Percentiles rank a stretch among this genome's conserved stretches.
phyloP scores from a whole-genome alignment of 352 stramenopile species.

The Phytopythium sindhum region DNA sequence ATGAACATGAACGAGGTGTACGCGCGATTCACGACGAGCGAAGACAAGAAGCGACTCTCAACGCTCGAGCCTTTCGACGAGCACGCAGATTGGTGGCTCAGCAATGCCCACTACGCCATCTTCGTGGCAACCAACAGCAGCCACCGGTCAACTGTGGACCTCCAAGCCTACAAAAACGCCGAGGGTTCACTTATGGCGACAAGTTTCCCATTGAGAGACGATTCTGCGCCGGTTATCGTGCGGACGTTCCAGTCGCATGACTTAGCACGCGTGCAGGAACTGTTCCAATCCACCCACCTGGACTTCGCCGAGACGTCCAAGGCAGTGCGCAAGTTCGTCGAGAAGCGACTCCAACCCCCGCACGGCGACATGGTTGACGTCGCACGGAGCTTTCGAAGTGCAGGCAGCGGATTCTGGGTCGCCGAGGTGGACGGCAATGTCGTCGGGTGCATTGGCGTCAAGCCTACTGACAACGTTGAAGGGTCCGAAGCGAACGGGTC shows the following conservation, averaged over 20 bases:
- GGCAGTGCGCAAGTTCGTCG: slow-evolving; percentile 67
- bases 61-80: slow-evolving; percentile 68
- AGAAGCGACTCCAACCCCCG: slow-evolving; percentile 39
- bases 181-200: slow-evolving; percentile 5
- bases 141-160: neutral
- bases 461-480: slow-evolving; percentile 17
- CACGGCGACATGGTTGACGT: slow-evolving; percentile 57
- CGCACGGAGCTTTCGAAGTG: slow-evolving; percentile 29
- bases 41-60: slow-evolving; percentile 48
- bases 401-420: slow-evolving; percentile 53
- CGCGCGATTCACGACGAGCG: slow-evolving; percentile 19
- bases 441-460: slow-evolving; percentile 60
- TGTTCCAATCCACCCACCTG: slow-evolving; percentile 62
- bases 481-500: neutral
- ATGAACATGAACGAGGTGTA: slow-evolving; percentile 70
- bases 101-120: slow-evolving; percentile 68
- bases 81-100: slow-evolving; percentile 57
- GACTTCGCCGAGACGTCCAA: slow-evolving; percentile 47
- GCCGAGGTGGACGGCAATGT: slow-evolving; percentile 33
- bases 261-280: slow-evolving; percentile 33
- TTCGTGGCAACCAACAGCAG: slow-evolving; percentile 37
- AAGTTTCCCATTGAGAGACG: neutral
- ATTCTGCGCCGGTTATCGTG: slow-evolving; percentile 17
- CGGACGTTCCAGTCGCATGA: slow-evolving; percentile 52
- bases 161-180: slow-evolving; percentile 1